Percentiles rank a stretch among this genome's conserved stretches.
These are phyloP conservation scores for Didymella exigua DNA, from an alignment of 2,329 filamentous ascomycete genomes.

Conservation along the genomic window DNA sequence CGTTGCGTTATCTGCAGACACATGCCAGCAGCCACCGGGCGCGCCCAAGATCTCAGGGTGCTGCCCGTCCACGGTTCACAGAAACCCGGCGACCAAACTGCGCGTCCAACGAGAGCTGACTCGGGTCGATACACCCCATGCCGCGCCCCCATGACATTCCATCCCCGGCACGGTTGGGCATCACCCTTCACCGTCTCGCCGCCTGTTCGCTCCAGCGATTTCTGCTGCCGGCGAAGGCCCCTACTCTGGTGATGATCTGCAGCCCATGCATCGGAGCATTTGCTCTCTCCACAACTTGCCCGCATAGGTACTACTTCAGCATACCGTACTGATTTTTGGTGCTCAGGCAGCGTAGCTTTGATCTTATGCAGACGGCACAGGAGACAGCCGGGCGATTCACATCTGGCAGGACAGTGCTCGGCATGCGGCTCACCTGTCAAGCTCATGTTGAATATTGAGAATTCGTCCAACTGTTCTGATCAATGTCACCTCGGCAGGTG, in stretches of 20 bases:
- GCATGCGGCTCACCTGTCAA: neutral
- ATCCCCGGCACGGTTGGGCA: constrained; percentile 11
- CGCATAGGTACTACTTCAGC: constrained; percentile 13
- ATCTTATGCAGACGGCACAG: neutral
- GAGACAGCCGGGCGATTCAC: neutral
- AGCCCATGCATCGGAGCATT: constrained; percentile 11
- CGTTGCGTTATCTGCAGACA: too few relatives aligned
- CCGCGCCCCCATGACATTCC: constrained; percentile 8
- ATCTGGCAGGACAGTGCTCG: neutral
- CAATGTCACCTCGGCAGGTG: constrained; percentile 1
- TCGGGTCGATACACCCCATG: constrained; percentile 7
- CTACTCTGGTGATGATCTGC: constrained; percentile 13
- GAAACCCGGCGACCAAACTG: constrained; percentile 6
- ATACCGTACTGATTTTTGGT: neutral
- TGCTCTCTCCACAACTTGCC: constrained; percentile 15
- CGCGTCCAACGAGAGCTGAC: constrained; percentile 9
- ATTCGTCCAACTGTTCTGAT: neutral
- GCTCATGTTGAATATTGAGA: neutral
- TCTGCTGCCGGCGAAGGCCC: constrained; percentile 8
- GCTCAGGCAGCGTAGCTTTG: neutral
- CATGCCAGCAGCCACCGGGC: too few relatives aligned
- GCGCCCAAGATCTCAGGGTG: neutral
- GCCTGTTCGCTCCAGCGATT: constrained; percentile 4
- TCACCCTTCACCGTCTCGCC: constrained; percentile 13
- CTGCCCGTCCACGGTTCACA: neutral